These are phyloP conservation scores for Colletotrichum sp. DNA, from an alignment of 2,329 filamentous ascomycete genomes.

Conservation along the genomic window DNA sequence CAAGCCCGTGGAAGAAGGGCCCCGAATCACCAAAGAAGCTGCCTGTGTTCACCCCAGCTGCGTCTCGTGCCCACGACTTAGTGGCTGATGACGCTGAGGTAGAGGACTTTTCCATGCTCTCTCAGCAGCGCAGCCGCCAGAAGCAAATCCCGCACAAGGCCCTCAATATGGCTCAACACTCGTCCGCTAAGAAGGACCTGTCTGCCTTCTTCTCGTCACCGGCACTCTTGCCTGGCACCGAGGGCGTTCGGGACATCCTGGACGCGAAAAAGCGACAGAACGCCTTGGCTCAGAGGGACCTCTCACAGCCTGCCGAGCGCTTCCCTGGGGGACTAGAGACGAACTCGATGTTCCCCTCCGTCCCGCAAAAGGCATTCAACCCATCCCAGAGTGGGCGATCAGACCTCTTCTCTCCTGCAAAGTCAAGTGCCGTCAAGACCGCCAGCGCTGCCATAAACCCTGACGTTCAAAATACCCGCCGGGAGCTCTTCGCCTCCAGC, in stretches of 20 bases:
- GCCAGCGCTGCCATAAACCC: neutral
- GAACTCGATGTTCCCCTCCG: constrained; percentile 43
- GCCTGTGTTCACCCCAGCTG: constrained; percentile 6
- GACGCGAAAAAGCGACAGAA: constrained; percentile 14
- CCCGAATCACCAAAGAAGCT: constrained; percentile 25
- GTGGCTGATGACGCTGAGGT: constrained; percentile 23
- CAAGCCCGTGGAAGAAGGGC: constrained; percentile 44
- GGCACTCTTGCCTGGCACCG: constrained; percentile 38
- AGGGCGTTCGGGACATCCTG: constrained; percentile 10
- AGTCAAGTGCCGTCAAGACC: constrained; percentile 1
- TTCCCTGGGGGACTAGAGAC: constrained; percentile 31
- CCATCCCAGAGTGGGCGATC: constrained; percentile 33
- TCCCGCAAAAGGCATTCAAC: constrained; percentile 36
- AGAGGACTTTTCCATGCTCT: constrained; percentile 52
- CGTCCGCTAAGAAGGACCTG: constrained; percentile 39
- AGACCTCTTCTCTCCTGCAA: constrained; percentile 41
- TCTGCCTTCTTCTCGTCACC: constrained; percentile 65
- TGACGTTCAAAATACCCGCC: neutral
- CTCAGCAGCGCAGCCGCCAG: constrained; percentile 27
- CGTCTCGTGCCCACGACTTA: neutral
- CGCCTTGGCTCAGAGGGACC: constrained; percentile 4
- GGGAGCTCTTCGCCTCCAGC: neutral
- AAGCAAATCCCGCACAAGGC: constrained; percentile 8
- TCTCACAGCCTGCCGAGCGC: constrained; percentile 2
- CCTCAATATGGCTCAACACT: neutral